phyloP scores from a whole-genome alignment of 2,329 filamentous ascomycete genomes.

The Dothiorella sarmentorum region DNA sequence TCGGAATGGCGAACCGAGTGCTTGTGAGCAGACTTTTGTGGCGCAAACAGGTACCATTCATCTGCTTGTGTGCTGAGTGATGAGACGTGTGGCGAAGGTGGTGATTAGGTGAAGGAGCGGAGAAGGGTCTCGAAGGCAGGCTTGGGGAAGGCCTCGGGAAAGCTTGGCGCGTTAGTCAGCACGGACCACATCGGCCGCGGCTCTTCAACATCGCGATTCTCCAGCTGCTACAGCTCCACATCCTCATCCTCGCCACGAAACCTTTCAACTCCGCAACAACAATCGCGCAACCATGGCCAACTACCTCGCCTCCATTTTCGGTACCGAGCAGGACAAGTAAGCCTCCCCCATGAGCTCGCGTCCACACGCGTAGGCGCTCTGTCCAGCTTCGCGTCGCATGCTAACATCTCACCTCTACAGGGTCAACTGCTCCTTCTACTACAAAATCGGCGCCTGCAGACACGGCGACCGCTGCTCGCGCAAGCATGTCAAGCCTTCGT shows the following conservation, averaged over 20 bases:
- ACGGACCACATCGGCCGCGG: constrained; percentile 5
- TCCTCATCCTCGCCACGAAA: constrained; percentile 4
- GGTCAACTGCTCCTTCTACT: constrained; percentile 99
- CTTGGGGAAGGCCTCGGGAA: neutral
- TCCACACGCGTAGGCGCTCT: neutral
- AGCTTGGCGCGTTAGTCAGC: constrained; percentile 18
- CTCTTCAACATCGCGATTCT: constrained; percentile 4
- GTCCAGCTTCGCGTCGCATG: neutral
- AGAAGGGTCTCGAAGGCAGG: constrained; percentile 1
- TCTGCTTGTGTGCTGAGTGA: no score
- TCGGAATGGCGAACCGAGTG: no score
- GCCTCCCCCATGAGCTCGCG: neutral
- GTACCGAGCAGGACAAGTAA: constrained; percentile 90
- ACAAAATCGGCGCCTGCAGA: constrained; percentile 98
- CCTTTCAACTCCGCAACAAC: neutral
- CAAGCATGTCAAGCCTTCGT: constrained; percentile 98
- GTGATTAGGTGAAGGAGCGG: neutral
- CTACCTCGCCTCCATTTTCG: constrained; percentile 98
- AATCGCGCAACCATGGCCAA: constrained; percentile 69
- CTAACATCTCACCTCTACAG: constrained; percentile 21
- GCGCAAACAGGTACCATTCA: no score
- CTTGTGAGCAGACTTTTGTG: no score
- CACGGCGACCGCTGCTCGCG: constrained; percentile 97
- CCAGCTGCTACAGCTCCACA: constrained; percentile 10
- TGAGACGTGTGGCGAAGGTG: neutral